Base-by-base conservation (phyloP, 805 yeast genomes). In the Jamesozyma lodderae region DNA sequence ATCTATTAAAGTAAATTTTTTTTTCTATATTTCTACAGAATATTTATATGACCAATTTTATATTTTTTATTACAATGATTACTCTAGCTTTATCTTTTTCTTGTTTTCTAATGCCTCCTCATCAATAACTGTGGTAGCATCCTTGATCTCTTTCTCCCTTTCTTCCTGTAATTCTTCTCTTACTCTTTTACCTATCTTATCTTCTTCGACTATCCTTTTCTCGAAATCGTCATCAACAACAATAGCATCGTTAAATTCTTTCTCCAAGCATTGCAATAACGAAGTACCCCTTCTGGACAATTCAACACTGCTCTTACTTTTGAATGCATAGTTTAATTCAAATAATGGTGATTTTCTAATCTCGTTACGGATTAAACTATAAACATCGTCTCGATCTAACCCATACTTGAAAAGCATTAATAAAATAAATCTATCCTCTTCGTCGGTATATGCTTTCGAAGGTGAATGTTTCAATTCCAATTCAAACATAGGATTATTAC, bases 391-490 rank as follows among this genome's bases (percentile, higher is more conserved):
- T 18, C 79, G 68, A 48, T 85, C 95, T 24, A 88, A 59, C 0
- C 98, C 98, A 54, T 74, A 76, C 43, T 81, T 69, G 64, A 82
- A 80, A 53, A 86, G 63, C 66, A 83, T 88, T 13, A 87, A 75
- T 41, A 92, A 64, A 48, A 92, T 63, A 59, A 83, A 92, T 49
- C 96, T 69, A 60, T 92, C 98, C 57, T 92, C 96, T 44, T 83
- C 95, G 35, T 84, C 94, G 22, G 84, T 75, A 60, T 77, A 92
- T 2, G 81, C 72, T 51, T 79, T 76, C 2, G 81, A 72, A 6
- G 92, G 86, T 3, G 94, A 94, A 45, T 70, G 73, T 45, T 76
- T 75, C 41, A 90, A 69, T 15, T 61, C 69, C 46, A 90, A 65
- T 48, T 90, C 94, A 57, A 81, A 83, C 45, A 90, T 64, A 10